Conservation (phyloP, 768 basidiomycete species). For the Psilocybe sp. region DNA sequence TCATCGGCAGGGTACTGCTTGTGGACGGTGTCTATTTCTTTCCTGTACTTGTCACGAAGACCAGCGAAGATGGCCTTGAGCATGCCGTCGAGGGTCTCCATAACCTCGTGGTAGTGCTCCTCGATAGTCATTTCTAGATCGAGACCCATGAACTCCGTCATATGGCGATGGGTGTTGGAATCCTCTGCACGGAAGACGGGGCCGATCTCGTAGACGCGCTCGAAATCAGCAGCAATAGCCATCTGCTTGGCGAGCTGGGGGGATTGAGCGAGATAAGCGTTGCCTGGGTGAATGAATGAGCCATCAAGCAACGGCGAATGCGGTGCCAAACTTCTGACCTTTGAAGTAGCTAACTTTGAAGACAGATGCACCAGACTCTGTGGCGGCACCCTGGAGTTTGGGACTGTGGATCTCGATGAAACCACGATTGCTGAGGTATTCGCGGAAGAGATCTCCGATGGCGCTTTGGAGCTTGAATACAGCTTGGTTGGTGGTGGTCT, state of each 20-base stretch:
- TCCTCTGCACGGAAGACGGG: constrained; percentile 97
- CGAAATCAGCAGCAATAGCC: constrained; percentile 98
- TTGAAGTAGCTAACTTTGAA: constrained; percentile 99
- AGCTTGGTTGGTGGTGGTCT: constrained; percentile 95
- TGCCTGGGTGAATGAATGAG: constrained; percentile 43
- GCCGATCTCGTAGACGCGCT: constrained; percentile 96
- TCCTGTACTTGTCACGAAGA: constrained; percentile 69
- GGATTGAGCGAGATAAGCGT: constrained; percentile 92
- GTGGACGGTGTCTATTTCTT: constrained; percentile 79
- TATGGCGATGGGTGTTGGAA: constrained; percentile 94
- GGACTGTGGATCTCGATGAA: constrained; percentile 98
- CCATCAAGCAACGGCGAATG: not conserved
- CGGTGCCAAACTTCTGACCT: constrained; percentile 40
- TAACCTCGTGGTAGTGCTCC: constrained; percentile 97
- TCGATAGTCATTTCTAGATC: constrained; percentile 99
- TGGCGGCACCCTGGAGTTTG: constrained; percentile 95
- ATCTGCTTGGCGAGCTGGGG: constrained; percentile 99
- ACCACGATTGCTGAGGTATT: constrained; percentile 66
- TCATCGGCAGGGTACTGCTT: constrained; percentile 94
- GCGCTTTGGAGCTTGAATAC: constrained; percentile 90
- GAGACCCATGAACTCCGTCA: constrained; percentile 97
- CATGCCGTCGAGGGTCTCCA: constrained; percentile 87
- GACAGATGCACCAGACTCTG: constrained; percentile 94
- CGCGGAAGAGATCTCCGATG: constrained; percentile 86
- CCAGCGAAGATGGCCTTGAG: constrained; percentile 86